Evolutionary conservation across 2,329 filamentous ascomycete species (phyloP), one percentile per base, ranked within the genome.

Genomic region (Epichloe coenophiala): DNA sequence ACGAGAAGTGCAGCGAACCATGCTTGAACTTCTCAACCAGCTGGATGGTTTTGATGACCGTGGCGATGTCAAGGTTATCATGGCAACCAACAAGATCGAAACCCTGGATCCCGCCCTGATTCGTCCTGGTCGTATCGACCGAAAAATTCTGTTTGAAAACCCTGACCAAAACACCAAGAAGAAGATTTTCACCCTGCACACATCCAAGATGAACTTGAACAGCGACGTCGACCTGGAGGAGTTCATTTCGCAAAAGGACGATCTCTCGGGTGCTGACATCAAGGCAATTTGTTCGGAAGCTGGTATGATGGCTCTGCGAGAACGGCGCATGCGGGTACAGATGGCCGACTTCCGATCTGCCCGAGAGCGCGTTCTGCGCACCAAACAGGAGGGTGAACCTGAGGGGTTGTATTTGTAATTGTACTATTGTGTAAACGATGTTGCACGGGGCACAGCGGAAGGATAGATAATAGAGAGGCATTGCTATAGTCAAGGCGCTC

Each of bases 31-130:
- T 50, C 83, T 98, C 41, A 98, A 98, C 71, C 93, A 98, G 73
- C 83, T 98, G 8, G 93, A 98, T 66, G 93, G 93, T 61, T 98
- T 98, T 71, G 93, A 98, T 65, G 94, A 98, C 68, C 87, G 93
- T 54, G 94, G 93, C 59, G 93, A 98, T 65, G 91, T 98, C 70
- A 98, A 98, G 76, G 93, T 98, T 55, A 91, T 98, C 68, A 97
- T 98, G 90, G 94, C 93, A 12, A 98, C 93, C 58, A 98, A 98
- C 82, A 98, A 98, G 80, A 98, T 98, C 59, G 94, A 98, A 59
- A 95, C 88, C 4, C 77, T 98, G 31, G 94, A 98, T 64, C 93
- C 93, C 50, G 93, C 93, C 17, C 76, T 98, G 59, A 98, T 98
- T 64, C 85, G 93, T 58, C 93, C 93, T 43, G 93, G 93, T 56